phyloP scores from a whole-genome alignment of 83 land plant species.

The Diphasiastrum complanatum region DNA sequence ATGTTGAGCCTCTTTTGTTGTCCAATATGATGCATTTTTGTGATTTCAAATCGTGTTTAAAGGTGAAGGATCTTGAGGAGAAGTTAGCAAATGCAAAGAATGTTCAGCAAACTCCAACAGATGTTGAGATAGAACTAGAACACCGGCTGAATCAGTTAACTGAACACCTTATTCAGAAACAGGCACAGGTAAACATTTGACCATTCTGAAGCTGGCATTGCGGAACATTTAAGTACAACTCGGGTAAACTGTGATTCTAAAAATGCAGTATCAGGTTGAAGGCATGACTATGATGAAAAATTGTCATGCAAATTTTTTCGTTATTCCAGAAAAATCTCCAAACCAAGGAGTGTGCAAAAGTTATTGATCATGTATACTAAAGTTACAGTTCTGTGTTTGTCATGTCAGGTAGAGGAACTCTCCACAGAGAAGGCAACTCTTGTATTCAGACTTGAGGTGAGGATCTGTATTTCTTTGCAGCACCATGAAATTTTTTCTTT shows the following conservation, averaged over 20 bases:
- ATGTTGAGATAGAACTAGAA: constrained; percentile 24
- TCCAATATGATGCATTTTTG: too few relatives aligned
- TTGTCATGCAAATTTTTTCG: neutral
- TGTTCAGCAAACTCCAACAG: constrained; percentile 21
- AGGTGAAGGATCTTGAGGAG: constrained; percentile 27
- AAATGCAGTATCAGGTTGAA: neutral
- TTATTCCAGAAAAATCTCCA: neutral
- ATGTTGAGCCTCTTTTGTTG: too few relatives aligned
- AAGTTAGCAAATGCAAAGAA: constrained; percentile 17
- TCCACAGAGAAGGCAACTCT: constrained; percentile 33
- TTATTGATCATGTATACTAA: neutral
- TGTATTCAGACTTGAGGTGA: constrained; percentile 23
- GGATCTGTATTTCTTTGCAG: neutral
- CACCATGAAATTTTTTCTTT: neutral
- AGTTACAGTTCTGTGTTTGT: neutral
- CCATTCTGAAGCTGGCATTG: neutral
- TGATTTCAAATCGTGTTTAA: neutral
- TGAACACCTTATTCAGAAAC: constrained; percentile 31
- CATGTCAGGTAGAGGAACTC: constrained; percentile 22
- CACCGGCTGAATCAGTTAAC: constrained; percentile 22
- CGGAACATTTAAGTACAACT: neutral
- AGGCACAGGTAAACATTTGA: constrained; percentile 18
- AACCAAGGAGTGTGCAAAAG: neutral
- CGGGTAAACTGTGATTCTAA: neutral
- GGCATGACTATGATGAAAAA: neutral